Evolutionary conservation across 2,329 filamentous ascomycete species (phyloP).

Genomic region (Hymenoscyphus occultus): DNA sequence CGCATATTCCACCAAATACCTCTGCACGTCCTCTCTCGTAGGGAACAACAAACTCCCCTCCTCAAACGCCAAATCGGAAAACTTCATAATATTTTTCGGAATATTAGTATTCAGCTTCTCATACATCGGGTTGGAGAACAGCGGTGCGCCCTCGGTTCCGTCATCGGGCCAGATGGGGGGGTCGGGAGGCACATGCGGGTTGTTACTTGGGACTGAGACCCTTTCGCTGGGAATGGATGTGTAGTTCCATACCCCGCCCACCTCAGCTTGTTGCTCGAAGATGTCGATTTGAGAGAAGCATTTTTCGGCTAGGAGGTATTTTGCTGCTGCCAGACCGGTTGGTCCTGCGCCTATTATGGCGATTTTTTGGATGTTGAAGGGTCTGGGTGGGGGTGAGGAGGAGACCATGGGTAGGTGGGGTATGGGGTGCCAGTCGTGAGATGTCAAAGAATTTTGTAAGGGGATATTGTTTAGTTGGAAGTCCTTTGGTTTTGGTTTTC

Average conservation of each 20-base stretch:
- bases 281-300: conserved; percentile 68
- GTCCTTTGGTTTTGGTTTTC: no score
- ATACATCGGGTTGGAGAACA: conserved; percentile 83
- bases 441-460: no score
- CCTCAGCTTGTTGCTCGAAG: conserved; percentile 74
- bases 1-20: conserved; percentile 69
- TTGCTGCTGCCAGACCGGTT: conserved; percentile 73
- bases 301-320: conserved; percentile 73
- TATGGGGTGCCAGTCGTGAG: background rate
- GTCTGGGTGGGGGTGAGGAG: conserved; percentile 15
- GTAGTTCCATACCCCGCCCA: conserved; percentile 89
- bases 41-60: conserved; percentile 70
- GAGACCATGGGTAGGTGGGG: conserved; percentile 26
- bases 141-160: conserved; percentile 35
- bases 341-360: conserved; percentile 84
- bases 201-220: conserved; percentile 65
- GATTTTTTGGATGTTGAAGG: conserved; percentile 53
- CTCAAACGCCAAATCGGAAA: conserved; percentile 66
- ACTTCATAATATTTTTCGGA: conserved; percentile 76
- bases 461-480: no score
- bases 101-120: conserved; percentile 83
- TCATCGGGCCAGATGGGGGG: conserved; percentile 52
- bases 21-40: conserved; percentile 63
- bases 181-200: conserved; percentile 60
- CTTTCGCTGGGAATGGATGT: conserved; percentile 44